Evolutionary conservation across 2,329 filamentous ascomycete genomes (phyloP).

Genomic region (Blastomyces gilchristii): DNA sequence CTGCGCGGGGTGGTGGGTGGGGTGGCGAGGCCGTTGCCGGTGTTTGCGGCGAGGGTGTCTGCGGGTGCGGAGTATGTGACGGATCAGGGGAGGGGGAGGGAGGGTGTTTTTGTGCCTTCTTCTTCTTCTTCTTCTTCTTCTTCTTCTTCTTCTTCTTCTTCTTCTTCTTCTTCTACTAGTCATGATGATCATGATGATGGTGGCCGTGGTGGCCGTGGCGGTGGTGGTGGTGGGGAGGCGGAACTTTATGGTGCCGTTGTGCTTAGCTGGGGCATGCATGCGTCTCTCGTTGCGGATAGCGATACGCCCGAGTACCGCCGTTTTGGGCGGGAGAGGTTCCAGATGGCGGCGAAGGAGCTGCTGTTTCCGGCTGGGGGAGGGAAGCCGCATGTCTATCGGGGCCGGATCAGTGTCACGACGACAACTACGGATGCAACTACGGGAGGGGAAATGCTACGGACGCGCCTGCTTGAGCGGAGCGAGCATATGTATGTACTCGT

Average conservation of each 20-base stretch:
- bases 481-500: constrained; percentile 67
- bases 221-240: constrained; percentile 20
- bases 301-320: constrained; percentile 73
- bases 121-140: too few relatives aligned
- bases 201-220: constrained; percentile 8
- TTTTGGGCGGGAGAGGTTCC: constrained; percentile 67
- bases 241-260: constrained; percentile 65
- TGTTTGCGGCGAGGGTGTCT: constrained; percentile 54
- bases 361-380: constrained; percentile 49
- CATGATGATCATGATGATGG: constrained; percentile 8
- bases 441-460: constrained; percentile 14
- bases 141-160: neutral
- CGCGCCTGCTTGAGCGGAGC: constrained; percentile 29
- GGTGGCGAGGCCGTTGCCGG: constrained; percentile 45
- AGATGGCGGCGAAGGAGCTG: constrained; percentile 70
- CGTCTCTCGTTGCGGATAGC: constrained; percentile 78
- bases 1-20: constrained; percentile 54
- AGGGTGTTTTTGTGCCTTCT: constrained; percentile 15
- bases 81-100: constrained; percentile 38
- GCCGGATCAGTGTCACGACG: constrained; percentile 39
- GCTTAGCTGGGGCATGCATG: constrained; percentile 81
- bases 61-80: constrained; percentile 41
- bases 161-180: constrained; percentile 9
- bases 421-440: constrained; percentile 10
- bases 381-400: constrained; percentile 47